A percentile compares a stretch with the other conserved stretches of the same genome.
phyloP scores from a whole-genome alignment of 805 yeast species.

The Metschnikowia drakensbergensis region DNA sequence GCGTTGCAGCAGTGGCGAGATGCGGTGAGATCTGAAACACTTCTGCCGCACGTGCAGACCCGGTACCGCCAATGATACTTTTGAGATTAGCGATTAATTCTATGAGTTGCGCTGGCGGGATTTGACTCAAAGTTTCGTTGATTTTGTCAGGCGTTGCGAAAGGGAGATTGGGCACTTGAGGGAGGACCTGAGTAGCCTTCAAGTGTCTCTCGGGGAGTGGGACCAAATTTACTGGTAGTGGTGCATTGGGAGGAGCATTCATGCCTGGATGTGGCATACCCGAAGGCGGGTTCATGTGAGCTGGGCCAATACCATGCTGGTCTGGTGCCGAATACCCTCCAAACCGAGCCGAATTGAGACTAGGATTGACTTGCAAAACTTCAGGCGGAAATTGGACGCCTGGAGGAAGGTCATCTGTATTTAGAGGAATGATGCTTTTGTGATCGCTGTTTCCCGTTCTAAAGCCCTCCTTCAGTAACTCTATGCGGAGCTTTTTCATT shows the following conservation, averaged over 20 bases:
- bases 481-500: conserved; percentile 49
- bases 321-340: conserved; percentile 5
- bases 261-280: background rate
- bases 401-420: conserved; percentile 48
- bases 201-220: conserved; percentile 26
- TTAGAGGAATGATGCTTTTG: conserved; percentile 44
- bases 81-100: conserved; percentile 67
- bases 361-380: conserved; percentile 21
- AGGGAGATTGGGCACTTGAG: conserved; percentile 43
- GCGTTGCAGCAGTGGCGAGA: conserved; percentile 65
- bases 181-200: conserved; percentile 55
- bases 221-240: conserved; percentile 1
- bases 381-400: conserved; percentile 57
- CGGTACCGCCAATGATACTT: conserved; percentile 49
- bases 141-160: conserved; percentile 55
- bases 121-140: conserved; percentile 55
- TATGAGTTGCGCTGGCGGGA: conserved; percentile 68
- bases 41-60: conserved; percentile 48
- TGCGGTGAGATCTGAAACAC: conserved; percentile 52
- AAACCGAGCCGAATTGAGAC: background rate
- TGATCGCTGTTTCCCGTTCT: conserved; percentile 28
- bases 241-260: background rate
- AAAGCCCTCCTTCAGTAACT: conserved; percentile 57
- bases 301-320: background rate
- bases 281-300: conserved; percentile 1